Evolutionary conservation across 305 asterid species (phyloP), one percentile per base, ranked within the genome.

Genomic region (Fraxinus latifolia): DNA sequence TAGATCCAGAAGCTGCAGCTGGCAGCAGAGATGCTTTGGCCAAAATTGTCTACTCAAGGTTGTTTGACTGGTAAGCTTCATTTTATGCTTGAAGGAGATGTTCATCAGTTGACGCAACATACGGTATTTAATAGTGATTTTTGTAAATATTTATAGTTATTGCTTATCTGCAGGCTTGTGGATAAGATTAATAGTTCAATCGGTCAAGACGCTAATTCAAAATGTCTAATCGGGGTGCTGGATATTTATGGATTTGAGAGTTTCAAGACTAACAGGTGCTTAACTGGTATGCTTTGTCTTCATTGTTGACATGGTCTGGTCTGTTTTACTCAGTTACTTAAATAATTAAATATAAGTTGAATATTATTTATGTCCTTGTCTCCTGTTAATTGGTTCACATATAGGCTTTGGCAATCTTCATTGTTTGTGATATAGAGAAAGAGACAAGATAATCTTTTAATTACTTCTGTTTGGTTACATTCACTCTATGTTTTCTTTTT

Each of bases 241-340:
- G 98, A 95, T 88, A 95, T 96, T 79, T 95, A 96, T 80, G 99
- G 99, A 79, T 96, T 96, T 82, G 99, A 96, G 89, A 96, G 99
- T 89, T 95, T 96, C 96, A 95, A 95, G 96, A 93, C 97, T 90
- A 96, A 96, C 97, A 96, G 99, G 99, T 96, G 97, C 96, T 91
- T 94, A 85, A 88, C 87, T 82, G 95, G 95, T 93, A 91, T 75
- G 93, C 96, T 90, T 89, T 89, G 91, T 87, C 87, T 86, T 87
- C 77, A 76, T 83, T 78, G 86, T 81, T 83, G 87, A 11, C 82
- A 81, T 88, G 87, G 77, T 80, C 77, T 84, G 87, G 83, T 87
- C 80, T 84, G 76, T 67, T 77, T 72, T 17, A 58, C 74, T 67
- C 79, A 68, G 80, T 74, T 70, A 80, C 78, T 29, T 78, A 9